Evolutionary conservation across 148 eudicot species (phyloP).

Genomic region (Amaranthus hypochondriacus): DNA sequence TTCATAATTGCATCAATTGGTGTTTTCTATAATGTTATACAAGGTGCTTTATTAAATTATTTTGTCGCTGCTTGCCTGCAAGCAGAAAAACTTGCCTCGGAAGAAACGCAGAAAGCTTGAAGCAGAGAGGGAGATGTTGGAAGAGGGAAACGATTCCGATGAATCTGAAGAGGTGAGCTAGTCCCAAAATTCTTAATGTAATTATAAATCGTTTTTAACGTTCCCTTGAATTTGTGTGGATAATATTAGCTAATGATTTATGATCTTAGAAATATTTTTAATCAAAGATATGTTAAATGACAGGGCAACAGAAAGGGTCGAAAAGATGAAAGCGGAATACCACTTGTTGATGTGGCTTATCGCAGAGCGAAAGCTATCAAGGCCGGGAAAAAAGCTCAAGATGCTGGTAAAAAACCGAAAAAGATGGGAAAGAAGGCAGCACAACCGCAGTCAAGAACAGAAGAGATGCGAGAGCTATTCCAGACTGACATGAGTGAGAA

Average conservation of each 20-base stretch:
- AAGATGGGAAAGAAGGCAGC: constrained; percentile 38
- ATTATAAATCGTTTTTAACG: too few relatives aligned
- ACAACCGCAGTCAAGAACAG: constrained; percentile 62
- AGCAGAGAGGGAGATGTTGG: constrained; percentile 88
- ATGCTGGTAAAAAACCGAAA: constrained; percentile 53
- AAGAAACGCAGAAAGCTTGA: constrained; percentile 90
- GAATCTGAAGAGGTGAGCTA: constrained; percentile 34
- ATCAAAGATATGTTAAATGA: constrained; percentile 2
- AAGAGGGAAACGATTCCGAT: constrained; percentile 53
- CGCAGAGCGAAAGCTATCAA: constrained; percentile 87
- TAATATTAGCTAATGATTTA: too few relatives aligned
- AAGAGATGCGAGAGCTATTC: constrained; percentile 77
- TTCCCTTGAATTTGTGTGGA: too few relatives aligned
- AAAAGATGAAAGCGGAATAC: constrained; percentile 63
- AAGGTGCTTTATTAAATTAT: background rate
- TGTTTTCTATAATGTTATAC: background rate
- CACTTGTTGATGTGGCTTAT: constrained; percentile 81
- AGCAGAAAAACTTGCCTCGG: constrained; percentile 87
- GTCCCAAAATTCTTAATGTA: background rate
- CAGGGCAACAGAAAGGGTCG: constrained; percentile 55
- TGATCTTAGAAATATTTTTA: too few relatives aligned
- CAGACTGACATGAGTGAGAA: constrained; percentile 70
- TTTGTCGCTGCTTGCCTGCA: constrained; percentile 11
- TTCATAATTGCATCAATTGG: constrained; percentile 1
- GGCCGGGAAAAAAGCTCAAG: constrained; percentile 61